phyloP scores from a whole-genome alignment of 768 basidiomycete species.

The Amanita pseudoporphyria region DNA sequence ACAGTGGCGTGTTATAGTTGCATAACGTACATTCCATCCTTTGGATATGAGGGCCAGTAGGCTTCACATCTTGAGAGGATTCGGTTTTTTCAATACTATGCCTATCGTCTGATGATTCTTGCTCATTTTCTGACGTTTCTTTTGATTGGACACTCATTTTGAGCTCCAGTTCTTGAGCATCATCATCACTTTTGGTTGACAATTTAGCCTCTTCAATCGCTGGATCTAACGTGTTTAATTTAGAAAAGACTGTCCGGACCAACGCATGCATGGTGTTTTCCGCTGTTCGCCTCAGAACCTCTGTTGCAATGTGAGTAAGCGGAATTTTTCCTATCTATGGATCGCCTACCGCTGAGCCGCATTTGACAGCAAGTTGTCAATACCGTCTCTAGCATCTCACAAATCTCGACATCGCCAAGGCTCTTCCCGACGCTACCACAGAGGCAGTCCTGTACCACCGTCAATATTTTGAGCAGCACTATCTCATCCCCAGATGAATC shows the following conservation, averaged over 20 bases:
- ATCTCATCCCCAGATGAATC: constrained; percentile 98
- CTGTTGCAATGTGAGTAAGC: constrained; percentile 28
- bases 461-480: constrained; percentile 84
- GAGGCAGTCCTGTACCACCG: constrained; percentile 79
- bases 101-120: not conserved
- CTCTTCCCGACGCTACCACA: constrained; percentile 57
- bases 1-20: not conserved
- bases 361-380: constrained; percentile 96
- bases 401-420: constrained; percentile 89
- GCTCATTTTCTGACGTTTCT: constrained; percentile 9
- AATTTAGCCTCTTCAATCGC: constrained; percentile 61
- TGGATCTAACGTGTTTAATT: constrained; percentile 61
- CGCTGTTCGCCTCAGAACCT: constrained; percentile 78
- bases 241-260: constrained; percentile 71
- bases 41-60: not conserved
- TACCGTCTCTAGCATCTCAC: constrained; percentile 97
- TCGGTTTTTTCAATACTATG: not conserved
- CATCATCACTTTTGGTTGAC: constrained; percentile 36
- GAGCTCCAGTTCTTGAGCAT: constrained; percentile 42
- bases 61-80: constrained; percentile 6
- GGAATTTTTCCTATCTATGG: not conserved
- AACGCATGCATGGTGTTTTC: constrained; percentile 86
- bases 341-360: constrained; percentile 75
- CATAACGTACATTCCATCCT: constrained; percentile 28
- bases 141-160: constrained; percentile 47